phyloP scores from a whole-genome alignment of 371 early-diverging fungal species.

The Zychaea mexicana region DNA sequence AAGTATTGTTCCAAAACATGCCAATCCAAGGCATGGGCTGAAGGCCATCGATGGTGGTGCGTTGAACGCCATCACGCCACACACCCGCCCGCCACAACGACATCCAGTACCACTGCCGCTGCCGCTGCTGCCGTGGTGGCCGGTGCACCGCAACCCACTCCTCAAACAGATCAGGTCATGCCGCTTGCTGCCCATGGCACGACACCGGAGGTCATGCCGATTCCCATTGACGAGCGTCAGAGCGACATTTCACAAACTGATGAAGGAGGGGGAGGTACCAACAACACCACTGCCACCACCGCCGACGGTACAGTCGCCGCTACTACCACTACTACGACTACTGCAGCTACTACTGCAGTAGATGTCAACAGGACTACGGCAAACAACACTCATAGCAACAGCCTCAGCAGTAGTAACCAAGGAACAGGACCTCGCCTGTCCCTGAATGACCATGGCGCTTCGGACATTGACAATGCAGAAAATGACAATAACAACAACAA shows the following conservation, averaged over 20 bases:
- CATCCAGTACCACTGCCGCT: constrained; percentile 15
- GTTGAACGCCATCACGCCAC: constrained; percentile 49
- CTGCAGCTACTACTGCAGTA: background rate
- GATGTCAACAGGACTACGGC: background rate
- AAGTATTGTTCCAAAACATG: constrained; percentile 78
- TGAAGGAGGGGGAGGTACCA: background rate
- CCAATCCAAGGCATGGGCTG: constrained; percentile 75
- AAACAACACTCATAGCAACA: background rate
- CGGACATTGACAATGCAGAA: constrained; percentile 3
- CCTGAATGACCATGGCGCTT: background rate
- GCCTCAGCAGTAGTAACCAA: background rate
- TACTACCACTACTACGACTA: background rate
- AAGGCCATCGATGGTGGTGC: constrained; percentile 82
- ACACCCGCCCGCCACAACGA: constrained; percentile 25
- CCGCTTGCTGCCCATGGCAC: constrained; percentile 19
- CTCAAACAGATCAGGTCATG: constrained; percentile 19
- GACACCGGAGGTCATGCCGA: constrained; percentile 17
- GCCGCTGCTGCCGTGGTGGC: constrained; percentile 18
- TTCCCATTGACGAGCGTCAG: constrained; percentile 19
- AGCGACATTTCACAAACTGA: constrained; percentile 6
- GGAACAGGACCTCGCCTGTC: background rate
- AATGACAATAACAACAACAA: background rate
- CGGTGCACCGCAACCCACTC: constrained; percentile 19
- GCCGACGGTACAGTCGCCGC: background rate
- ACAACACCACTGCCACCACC: background rate